phyloP scores from a whole-genome alignment of 139 green algal species.

The Astrephomene gubernaculifera region DNA sequence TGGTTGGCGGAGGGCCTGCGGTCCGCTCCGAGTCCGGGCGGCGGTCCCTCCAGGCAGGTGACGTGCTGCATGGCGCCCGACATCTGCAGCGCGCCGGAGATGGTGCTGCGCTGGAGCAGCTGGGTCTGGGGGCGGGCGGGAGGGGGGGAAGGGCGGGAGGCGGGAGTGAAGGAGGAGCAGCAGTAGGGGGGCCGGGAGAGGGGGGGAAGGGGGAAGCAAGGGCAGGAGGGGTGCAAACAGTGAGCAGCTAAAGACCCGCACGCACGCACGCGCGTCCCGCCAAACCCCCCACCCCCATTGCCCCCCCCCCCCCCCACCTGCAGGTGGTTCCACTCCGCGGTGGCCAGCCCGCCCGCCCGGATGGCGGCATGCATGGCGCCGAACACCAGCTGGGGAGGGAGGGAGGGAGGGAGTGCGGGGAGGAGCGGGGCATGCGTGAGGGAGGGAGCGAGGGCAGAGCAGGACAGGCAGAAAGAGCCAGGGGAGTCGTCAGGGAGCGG shows the following conservation, averaged over 20 bases:
- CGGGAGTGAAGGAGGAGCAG: neutral
- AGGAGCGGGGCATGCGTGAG: neutral
- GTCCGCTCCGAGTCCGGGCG: no score
- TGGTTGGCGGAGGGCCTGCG: no score
- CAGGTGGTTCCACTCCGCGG: neutral
- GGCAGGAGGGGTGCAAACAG: neutral
- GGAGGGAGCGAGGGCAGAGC: neutral
- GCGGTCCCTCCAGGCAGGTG: no score
- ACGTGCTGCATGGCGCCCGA: no score
- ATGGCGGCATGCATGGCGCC: slow-evolving; percentile 14
- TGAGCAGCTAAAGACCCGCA: neutral
- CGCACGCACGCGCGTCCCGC: no score
- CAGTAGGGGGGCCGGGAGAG: neutral
- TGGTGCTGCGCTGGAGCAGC: slow-evolving; percentile 7
- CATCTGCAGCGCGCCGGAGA: neutral
- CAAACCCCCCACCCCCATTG: neutral
- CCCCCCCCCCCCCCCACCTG: neutral
- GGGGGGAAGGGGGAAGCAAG: neutral
- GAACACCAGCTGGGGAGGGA: slow-evolving; percentile 11
- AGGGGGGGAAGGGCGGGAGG: neutral
- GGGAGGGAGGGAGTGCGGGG: neutral
- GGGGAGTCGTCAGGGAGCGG: neutral
- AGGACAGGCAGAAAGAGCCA: neutral
- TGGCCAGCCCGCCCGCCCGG: neutral
- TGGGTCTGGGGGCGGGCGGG: neutral